Evolutionary conservation across 2,329 filamentous ascomycete species (phyloP), one percentile per base, ranked within the genome.

Genomic region (Teratosphaeria zuluensis): DNA sequence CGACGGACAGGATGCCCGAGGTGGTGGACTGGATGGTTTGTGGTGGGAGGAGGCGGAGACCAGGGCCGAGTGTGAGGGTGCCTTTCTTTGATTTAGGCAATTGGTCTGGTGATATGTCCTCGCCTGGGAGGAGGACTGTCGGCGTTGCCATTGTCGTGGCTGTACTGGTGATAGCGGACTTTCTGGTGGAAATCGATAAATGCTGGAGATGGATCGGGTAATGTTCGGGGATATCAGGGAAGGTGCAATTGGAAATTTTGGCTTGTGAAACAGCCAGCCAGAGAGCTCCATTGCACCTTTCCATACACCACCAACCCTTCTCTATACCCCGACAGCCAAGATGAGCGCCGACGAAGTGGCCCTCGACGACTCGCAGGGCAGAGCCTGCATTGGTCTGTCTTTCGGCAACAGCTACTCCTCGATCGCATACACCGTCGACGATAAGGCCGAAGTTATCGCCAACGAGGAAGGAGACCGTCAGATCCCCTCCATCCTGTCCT

Each of bases 401-500:
- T 96, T 97, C 81, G 94, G 94, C 78, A 99, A 97, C 81, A 92
- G 91, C 62, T 95, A 96, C 85, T 95, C 90, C 79, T 96, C 91
- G 61, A 96, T 99, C 77, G 92, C 92, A 69, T 91, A 86, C 74
- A 95, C 92, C 53, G 60, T 61, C 31, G 76, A 76, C 63, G 92
- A 97, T 76, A 95, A 95, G 81, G 87, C 91, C 64, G 90, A 96
- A 75, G 92, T 99, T 64, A 97, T 99, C 78, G 94, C 94, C 72
- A 97, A 99, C 78, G 94, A 97, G 80, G 94, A 97, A 73, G 94
- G 94, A 81, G 94, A 99, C 77, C 92, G 94, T 75, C 92, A 97
- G 76, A 99, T 99, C 65, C 94, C 94, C 65, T 90, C 91, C 51
- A 85, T 95, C 68, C 81, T 99, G 68, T 96, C 94, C 42, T 99